phyloP scores from a whole-genome alignment of 352 stramenopile genomes.

The Phytopythium mirpurense region DNA sequence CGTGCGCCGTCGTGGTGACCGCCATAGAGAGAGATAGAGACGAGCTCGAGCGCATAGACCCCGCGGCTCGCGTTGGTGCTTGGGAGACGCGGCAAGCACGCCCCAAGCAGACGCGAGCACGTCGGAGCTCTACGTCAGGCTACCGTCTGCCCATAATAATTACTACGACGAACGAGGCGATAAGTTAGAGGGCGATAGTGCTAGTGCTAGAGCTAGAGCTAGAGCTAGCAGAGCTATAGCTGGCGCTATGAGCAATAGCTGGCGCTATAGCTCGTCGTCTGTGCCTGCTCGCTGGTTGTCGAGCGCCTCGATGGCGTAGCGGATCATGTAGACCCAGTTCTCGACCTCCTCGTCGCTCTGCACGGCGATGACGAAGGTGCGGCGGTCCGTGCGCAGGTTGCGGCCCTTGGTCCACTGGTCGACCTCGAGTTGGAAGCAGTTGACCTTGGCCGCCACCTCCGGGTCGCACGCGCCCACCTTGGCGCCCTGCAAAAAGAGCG shows the following conservation, averaged over 20 bases:
- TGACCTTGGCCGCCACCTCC: conserved; percentile 65
- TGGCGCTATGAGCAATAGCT: no score
- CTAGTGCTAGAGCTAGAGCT: no score
- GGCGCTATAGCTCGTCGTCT: no score
- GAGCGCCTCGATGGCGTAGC: conserved; percentile 81
- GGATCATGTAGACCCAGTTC: conserved; percentile 84
- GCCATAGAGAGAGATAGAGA: neutral
- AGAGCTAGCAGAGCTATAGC: no score
- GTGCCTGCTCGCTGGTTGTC: conserved; percentile 53
- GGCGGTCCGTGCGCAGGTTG: conserved; percentile 50
- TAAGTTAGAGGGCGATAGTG: no score
- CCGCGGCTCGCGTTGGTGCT: conserved; percentile 1
- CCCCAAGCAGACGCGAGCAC: neutral
- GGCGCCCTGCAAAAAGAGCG: conserved; percentile 64
- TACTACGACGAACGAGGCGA: no score
- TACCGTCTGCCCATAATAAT: no score
- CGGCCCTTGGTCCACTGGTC: conserved; percentile 79
- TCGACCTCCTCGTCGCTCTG: conserved; percentile 72
- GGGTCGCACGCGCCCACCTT: conserved; percentile 71
- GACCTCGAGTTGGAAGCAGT: conserved; percentile 85
- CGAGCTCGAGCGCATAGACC: conserved; percentile 2
- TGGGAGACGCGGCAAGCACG: neutral
- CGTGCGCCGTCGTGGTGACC: neutral
- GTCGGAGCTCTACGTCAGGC: no score
- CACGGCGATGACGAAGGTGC: conserved; percentile 67